Base-by-base conservation (phyloP, 83 land plant genomes). In the Diphasiastrum complanatum region DNA sequence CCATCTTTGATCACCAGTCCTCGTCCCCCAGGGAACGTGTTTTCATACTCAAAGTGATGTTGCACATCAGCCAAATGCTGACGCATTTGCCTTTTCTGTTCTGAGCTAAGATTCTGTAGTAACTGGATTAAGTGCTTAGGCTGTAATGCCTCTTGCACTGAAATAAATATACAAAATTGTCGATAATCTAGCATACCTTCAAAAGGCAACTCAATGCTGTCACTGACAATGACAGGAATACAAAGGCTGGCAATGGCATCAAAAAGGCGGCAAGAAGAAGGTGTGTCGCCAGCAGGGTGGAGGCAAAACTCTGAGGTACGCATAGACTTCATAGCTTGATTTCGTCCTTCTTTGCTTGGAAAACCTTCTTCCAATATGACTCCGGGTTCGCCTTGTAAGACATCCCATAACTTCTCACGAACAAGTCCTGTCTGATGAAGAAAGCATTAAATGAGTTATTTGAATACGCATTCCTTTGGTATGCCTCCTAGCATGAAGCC, bases 231-330 rank as follows among this genome's bases (percentile, higher is more conserved):
- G 29, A 89, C 84, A 0, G 96, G 96, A 60, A 89, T 81, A 47
- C 96, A 89, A 18, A 86, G 85, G 71, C 88, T 89, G 33, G 72
- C 74, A 29, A 89, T 77, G 51, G 96, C 91, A 64, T 89, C 96
- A 63, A 86, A 89, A 6, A 89, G 88, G 10, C 96, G 80, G 57
- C 92, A 83, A 26, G 96, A 89, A 26, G 92, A 79, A 4, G 96
- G 96, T 10, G 96, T 89, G 48, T 86, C 96, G 3, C 96, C 96
- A 36, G 96, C 96, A 26, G 96, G 96, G 49, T 89, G 91, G 46
- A 89, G 66, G 69, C 96, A 89, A 66, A 89, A 89, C 37, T 83
- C 83, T 26, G 88, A 75, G 62, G 50, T 51, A 46, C 80, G 79
- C 96, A 89, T 89, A 32, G 93, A 88, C 34, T 66, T 65, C 43